Conservation (phyloP, 2,329 filamentous ascomycete genomes). For the Neonectria magnoliae region DNA sequence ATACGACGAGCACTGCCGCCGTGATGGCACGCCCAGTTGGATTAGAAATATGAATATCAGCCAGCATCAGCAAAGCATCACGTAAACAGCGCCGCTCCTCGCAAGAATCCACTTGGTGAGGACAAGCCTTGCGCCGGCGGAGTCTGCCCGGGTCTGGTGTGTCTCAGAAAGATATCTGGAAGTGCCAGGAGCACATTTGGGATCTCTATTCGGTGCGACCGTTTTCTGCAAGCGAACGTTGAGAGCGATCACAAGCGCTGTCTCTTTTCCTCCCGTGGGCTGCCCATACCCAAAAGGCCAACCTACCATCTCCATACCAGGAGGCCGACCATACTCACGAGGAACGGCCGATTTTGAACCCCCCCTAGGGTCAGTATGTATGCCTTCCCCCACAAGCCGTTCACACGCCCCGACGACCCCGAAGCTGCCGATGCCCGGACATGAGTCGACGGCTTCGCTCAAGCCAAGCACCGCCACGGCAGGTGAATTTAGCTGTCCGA, state of each 20-base stretch:
- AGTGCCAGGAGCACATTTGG: background rate
- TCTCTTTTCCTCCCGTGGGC: background rate
- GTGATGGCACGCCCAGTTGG: constrained; percentile 7
- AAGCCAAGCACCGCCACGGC: background rate
- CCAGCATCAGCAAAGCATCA: constrained; percentile 27
- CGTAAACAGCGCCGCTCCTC: constrained; percentile 18
- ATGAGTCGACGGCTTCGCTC: constrained; percentile 13
- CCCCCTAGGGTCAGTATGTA: background rate
- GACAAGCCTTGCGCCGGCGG: constrained; percentile 28
- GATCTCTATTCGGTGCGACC: constrained; percentile 4
- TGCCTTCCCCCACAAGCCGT: background rate
- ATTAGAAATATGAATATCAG: constrained; percentile 5
- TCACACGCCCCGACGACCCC: background rate
- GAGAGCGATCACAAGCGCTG: background rate
- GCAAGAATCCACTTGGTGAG: constrained; percentile 19
- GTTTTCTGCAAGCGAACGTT: constrained; percentile 17
- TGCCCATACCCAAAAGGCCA: background rate
- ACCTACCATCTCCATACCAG: background rate
- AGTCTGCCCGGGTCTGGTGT: constrained; percentile 22
- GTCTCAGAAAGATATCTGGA: background rate
- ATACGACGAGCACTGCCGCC: background rate
- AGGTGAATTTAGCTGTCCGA: constrained; percentile 1
- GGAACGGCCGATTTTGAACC: background rate
- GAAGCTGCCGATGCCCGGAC: background rate
- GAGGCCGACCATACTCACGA: background rate